Conservation (phyloP, 164 flowering plant genomes). For the Vitis labrusca region DNA sequence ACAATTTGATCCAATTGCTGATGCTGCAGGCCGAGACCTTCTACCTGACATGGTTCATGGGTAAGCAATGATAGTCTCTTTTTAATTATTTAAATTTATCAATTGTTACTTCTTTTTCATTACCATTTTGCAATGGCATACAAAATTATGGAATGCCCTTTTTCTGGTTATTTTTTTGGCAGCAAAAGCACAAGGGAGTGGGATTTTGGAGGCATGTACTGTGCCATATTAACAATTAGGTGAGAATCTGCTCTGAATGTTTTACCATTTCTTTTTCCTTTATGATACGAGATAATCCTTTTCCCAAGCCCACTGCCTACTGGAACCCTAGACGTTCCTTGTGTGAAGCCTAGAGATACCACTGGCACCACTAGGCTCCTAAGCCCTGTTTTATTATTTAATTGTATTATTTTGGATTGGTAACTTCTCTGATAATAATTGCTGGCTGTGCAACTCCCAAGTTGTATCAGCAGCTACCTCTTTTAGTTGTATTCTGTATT, state of each 20-base stretch:
- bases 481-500: not conserved
- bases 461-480: not conserved
- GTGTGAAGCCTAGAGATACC: too few relatives aligned
- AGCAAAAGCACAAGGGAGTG: constrained; percentile 56
- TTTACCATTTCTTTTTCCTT: not conserved
- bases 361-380: too few relatives aligned
- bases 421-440: too few relatives aligned
- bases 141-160: too few relatives aligned
- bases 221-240: constrained; percentile 77
- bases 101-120: not conserved
- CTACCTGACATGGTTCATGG: constrained; percentile 87
- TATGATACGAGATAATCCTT: too few relatives aligned
- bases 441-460: too few relatives aligned
- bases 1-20: constrained; percentile 72
- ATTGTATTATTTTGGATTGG: too few relatives aligned
- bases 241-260: constrained; percentile 30
- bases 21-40: constrained; percentile 57
- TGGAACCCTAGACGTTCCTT: too few relatives aligned
- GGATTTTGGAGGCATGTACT: constrained; percentile 80
- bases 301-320: too few relatives aligned
- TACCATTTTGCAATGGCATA: too few relatives aligned
- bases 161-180: constrained; percentile 10
- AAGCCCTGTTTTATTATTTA: too few relatives aligned
- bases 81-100: not conserved
- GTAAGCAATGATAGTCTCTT: constrained; percentile 38